These are phyloP conservation scores for Zizania palustris DNA, from an alignment of 202 grass and related monocot species.

Conservation along the genomic window DNA sequence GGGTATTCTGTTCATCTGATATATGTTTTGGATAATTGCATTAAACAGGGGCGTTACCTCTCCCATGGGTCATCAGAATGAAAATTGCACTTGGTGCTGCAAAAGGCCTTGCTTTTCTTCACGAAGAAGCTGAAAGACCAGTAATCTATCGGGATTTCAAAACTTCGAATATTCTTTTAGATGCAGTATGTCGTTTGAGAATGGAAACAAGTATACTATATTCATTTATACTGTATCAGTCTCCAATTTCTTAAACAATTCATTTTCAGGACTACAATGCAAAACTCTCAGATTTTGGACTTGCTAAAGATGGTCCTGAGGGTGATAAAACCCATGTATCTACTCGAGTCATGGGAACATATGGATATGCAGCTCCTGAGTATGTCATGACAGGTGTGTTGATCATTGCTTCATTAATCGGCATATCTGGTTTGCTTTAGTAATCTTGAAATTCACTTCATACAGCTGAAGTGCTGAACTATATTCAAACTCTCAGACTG, in stretches of 20 bases:
- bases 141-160: constrained; percentile 99
- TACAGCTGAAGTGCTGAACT: constrained; percentile 20
- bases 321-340: constrained; percentile 98
- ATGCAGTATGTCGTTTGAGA: constrained; percentile 54
- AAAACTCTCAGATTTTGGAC: constrained; percentile 95
- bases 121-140: constrained; percentile 96
- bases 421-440: neutral
- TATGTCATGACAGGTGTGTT: constrained; percentile 96
- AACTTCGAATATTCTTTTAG: constrained; percentile 94
- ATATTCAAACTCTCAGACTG: neutral
- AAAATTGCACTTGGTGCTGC: constrained; percentile 98
- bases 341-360: constrained; percentile 95
- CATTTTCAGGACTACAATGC: constrained; percentile 87
- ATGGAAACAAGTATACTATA: constrained; percentile 23
- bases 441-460: constrained; percentile 9
- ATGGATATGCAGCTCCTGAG: constrained; percentile 93
- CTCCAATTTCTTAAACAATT: constrained; percentile 30
- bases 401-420: neutral
- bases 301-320: constrained; percentile 97
- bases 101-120: constrained; percentile 92
- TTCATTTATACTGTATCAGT: constrained; percentile 27
- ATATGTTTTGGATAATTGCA: constrained; percentile 38
- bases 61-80: constrained; percentile 89
- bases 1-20: constrained; percentile 10
- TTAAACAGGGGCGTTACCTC: constrained; percentile 67